Percentiles rank a stretch among this genome's conserved stretches.
Evolutionary conservation across 305 asterid genomes (phyloP).

Genomic region (Fraxinus paxiana): DNA sequence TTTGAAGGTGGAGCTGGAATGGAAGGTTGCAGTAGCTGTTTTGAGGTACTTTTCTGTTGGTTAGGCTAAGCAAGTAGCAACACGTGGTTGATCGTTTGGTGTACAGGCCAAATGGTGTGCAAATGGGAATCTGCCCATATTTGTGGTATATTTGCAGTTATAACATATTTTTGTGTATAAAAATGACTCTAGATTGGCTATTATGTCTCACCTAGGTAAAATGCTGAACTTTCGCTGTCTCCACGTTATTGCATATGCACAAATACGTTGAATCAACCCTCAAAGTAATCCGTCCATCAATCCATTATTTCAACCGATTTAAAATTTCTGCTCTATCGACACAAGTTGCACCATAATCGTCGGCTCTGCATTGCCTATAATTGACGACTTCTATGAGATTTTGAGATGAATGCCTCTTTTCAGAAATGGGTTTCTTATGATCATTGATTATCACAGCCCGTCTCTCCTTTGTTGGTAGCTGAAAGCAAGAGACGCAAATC

Average conservation of each 20-base stretch:
- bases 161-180: conserved; percentile 19
- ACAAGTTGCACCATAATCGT: background rate
- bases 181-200: background rate
- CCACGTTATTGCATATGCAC: background rate
- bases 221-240: background rate
- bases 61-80: conserved; percentile 9
- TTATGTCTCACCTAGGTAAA: background rate
- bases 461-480: conserved; percentile 33
- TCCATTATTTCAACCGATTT: background rate
- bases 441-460: conserved; percentile 18
- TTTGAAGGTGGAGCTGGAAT: conserved; percentile 10
- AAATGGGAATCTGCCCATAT: conserved; percentile 21
- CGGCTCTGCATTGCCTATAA: background rate
- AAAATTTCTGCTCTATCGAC: background rate
- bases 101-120: conserved; percentile 15
- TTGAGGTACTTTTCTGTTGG: conserved; percentile 22
- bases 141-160: conserved; percentile 22
- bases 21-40: conserved; percentile 13
- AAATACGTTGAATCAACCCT: background rate
- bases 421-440: background rate
- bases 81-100: background rate
- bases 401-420: background rate
- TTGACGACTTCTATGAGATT: background rate
- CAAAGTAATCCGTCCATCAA: background rate
- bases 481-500: conserved; percentile 41